Base-by-base conservation (phyloP, 2,329 filamentous ascomycete species). In the Phymatotrichopsis omnivora region DNA sequence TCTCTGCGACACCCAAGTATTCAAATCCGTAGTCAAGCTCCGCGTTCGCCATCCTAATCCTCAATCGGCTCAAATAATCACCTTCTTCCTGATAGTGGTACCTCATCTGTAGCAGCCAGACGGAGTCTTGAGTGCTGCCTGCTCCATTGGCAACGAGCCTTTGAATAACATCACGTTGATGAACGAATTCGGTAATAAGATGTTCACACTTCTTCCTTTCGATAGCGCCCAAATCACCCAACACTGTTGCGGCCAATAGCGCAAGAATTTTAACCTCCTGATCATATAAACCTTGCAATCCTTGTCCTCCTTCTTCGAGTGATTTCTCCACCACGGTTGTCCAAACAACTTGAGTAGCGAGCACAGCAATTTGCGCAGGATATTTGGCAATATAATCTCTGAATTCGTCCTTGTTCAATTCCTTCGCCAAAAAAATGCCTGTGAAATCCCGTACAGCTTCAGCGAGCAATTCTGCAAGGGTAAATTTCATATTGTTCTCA, bases 131-230 rank as follows among this genome's bases (percentile, higher is more conserved):
- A 12, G 85, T 72, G 7, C 80, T 78, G 40, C 72, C 76, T 20
- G 91, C 91, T 46, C 81, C 80, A 34, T 76, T 71, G 34, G 80
- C 74, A 36, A 87, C 74, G 20, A 99, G 76, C 64, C 85, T 93
- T 60, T 89, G 82, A 54, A 96, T 91, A 14, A 82, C 76, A 63
- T 98, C 91, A 51, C 91, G 82, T 64, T 99, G 93, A 62, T 98
- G 91, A 11, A 99, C 91, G 61, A 91, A 96, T 63, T 98, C 93
- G 0, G 93, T 99, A 61, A 99, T 98, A 55, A 98, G 75, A 65
- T 95, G 89, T 64, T 99, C 91, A 65, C 89, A 98, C 69, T 94
- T 95, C 72, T 94, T 94, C 52, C 91, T 76, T 60, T 83, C 77
- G 38, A 95, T 82, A 5, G 85, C 70, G 55, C 87, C 82, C 17